These are phyloP conservation scores for Daldinia bambusicola DNA, from an alignment of 495 filamentous ascomycete genomes.

Conservation along the genomic window DNA sequence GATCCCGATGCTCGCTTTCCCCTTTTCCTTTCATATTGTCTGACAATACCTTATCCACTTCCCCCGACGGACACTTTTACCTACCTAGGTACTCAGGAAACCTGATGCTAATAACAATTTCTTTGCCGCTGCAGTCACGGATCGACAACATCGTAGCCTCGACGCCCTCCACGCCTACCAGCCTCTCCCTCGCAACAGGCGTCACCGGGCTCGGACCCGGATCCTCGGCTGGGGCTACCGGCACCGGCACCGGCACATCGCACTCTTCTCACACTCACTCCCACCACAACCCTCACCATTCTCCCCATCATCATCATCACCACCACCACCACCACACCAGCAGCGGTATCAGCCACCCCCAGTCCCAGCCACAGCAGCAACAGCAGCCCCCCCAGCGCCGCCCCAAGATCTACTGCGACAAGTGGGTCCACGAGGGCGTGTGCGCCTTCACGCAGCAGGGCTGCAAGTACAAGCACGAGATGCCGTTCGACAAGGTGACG, in stretches of 20 bases:
- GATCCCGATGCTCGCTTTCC: neutral
- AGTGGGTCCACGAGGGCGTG: conserved; percentile 84
- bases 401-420: conserved; percentile 81
- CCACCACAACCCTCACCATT: neutral
- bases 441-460: conserved; percentile 88
- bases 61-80: too few relatives aligned
- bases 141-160: conserved; percentile 51
- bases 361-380: neutral
- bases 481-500: conserved; percentile 71
- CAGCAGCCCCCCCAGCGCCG: conserved; percentile 36
- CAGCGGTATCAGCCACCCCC: neutral
- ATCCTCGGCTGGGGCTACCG: neutral
- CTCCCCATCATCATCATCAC: neutral
- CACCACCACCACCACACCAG: neutral
- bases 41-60: conserved; percentile 1
- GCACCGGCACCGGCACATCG: neutral
- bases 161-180: conserved; percentile 29
- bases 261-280: neutral
- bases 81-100: neutral
- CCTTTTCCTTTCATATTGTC: neutral
- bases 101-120: conserved; percentile 18
- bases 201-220: neutral
- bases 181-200: neutral
- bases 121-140: conserved; percentile 31
- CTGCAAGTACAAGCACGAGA: conserved; percentile 87